Percentiles rank a stretch among this genome's conserved stretches.
These are phyloP conservation scores for Plenodomus lindquistii DNA, from an alignment of 2,329 filamentous ascomycete species.

Conservation along the genomic window DNA sequence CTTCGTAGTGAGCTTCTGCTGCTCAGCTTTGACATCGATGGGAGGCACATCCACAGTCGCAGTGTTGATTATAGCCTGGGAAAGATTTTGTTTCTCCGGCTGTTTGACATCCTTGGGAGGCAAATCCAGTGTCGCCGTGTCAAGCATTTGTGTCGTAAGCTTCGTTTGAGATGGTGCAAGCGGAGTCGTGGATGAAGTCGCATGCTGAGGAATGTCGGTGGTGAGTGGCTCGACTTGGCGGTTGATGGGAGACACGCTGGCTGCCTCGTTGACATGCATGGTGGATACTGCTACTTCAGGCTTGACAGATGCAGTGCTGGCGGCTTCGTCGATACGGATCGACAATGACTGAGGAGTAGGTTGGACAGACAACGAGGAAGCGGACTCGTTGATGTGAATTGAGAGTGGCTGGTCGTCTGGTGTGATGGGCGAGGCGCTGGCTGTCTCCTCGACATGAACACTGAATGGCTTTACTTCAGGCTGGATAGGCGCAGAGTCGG, in stretches of 20 bases:
- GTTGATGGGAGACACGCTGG: background rate
- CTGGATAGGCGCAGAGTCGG: background rate
- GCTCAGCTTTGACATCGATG: background rate
- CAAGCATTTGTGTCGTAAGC: background rate
- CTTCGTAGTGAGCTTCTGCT: background rate
- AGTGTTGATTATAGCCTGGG: too few relatives aligned
- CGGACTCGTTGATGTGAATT: background rate
- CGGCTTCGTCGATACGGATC: background rate
- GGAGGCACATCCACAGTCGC: background rate
- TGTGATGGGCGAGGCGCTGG: conserved; percentile 1
- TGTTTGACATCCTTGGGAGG: background rate
- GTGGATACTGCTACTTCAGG: background rate
- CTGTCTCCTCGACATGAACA: background rate
- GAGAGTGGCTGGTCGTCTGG: background rate
- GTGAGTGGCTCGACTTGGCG: background rate
- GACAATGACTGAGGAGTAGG: too few relatives aligned
- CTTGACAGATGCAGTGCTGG: background rate
- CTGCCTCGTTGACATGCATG: background rate
- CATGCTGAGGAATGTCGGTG: background rate
- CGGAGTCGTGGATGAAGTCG: background rate
- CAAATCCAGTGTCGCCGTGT: background rate
- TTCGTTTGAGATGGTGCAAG: background rate
- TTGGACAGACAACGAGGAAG: background rate
- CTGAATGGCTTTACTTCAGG: background rate
- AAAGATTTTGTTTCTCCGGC: background rate